Evolutionary conservation across 1,284 basidiomycete species (phyloP).

Genomic region (Apiotrichum porosum): DNA sequence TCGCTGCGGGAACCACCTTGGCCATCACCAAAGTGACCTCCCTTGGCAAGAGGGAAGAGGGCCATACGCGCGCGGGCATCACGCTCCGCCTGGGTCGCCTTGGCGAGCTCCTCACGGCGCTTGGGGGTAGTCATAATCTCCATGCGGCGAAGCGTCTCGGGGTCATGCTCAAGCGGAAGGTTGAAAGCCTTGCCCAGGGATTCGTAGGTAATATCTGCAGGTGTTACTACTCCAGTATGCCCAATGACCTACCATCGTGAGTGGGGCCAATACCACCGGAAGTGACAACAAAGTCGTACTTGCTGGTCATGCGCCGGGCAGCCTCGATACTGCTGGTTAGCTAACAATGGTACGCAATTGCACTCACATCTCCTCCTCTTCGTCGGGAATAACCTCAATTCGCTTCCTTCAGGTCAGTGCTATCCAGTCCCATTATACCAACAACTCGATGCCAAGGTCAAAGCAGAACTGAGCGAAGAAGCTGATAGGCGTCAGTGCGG

Average conservation of each 20-base stretch:
- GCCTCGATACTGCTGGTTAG: conserved; percentile 66
- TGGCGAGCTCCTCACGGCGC: conserved; percentile 55
- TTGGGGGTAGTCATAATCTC: conserved; percentile 55
- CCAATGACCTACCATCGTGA: conserved; percentile 60
- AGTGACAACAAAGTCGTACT: conserved; percentile 83
- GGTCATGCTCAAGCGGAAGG: conserved; percentile 67
- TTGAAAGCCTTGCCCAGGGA: conserved; percentile 81
- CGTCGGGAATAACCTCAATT: conserved; percentile 87
- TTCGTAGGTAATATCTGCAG: conserved; percentile 77
- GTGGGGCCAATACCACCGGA: conserved; percentile 77
- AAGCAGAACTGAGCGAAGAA: conserved; percentile 83
- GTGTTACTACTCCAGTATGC: background rate
- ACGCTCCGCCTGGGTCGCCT: conserved; percentile 65
- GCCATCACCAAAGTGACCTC: conserved; percentile 24
- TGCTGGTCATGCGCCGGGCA: conserved; percentile 69
- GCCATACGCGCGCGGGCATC: conserved; percentile 76
- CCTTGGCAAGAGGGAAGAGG: conserved; percentile 59
- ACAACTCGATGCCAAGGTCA: conserved; percentile 79
- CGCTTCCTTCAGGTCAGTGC: conserved; percentile 57
- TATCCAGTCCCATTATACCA: conserved; percentile 37
- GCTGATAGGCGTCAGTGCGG: conserved; percentile 41
- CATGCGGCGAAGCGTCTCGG: conserved; percentile 78
- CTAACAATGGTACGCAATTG: conserved; percentile 3
- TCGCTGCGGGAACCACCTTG: conserved; percentile 57
- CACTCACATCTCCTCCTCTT: conserved; percentile 77